These are phyloP conservation scores for Fusarium sarcochroum DNA, from an alignment of 2,329 filamentous ascomycete species.

Conservation along the genomic window DNA sequence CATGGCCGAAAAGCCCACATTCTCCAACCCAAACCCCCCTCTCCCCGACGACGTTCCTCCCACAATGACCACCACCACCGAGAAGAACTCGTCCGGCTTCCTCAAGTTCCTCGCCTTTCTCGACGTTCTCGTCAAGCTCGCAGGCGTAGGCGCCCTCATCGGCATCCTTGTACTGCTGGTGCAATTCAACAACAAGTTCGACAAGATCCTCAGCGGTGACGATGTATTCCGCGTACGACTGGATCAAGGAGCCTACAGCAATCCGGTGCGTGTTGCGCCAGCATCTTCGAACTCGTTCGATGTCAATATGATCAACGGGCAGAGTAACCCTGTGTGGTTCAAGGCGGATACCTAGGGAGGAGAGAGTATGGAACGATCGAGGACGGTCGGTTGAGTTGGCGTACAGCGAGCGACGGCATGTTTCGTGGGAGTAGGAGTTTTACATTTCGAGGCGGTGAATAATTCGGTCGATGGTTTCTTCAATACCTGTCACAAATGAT, in stretches of 20 bases:
- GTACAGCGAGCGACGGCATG: not conserved
- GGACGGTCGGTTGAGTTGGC: not conserved
- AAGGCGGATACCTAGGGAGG: slow-evolving; percentile 17
- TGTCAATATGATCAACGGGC: slow-evolving; percentile 16
- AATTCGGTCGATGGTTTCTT: not conserved
- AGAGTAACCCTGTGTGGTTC: slow-evolving; percentile 16
- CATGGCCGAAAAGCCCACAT: slow-evolving; percentile 29
- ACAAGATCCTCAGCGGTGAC: slow-evolving; percentile 11
- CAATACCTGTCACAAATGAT: not conserved
- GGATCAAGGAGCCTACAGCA: not conserved
- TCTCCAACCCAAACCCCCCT: not conserved
- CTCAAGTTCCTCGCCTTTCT: slow-evolving; percentile 37
- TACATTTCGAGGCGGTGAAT: not conserved
- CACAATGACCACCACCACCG: slow-evolving; percentile 14
- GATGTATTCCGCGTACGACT: not conserved
- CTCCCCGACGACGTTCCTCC: slow-evolving; percentile 4
- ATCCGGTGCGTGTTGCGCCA: slow-evolving; percentile 4
- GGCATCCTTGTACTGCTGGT: slow-evolving; percentile 37
- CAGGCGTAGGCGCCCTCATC: slow-evolving; percentile 33
- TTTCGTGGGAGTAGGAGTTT: not conserved
- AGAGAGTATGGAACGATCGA: not conserved
- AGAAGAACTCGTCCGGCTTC: slow-evolving; percentile 29
- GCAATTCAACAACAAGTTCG: slow-evolving; percentile 15
- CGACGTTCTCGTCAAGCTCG: slow-evolving; percentile 36
- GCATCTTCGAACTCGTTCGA: slow-evolving; percentile 5